Conservation (phyloP, 768 basidiomycete species). For the Antrodiella citrinella region DNA sequence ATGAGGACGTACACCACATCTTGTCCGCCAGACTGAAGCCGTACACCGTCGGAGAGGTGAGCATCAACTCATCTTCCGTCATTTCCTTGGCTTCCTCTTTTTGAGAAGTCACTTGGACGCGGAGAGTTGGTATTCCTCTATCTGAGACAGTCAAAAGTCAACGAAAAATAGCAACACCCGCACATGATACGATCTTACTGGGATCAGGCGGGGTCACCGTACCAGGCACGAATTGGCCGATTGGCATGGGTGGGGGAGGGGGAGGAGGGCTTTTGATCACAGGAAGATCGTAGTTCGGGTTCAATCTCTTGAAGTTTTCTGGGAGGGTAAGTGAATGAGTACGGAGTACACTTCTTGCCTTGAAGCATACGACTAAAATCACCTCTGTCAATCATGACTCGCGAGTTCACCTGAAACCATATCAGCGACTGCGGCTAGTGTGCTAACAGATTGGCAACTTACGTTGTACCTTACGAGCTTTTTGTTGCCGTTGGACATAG, state of each 20-base stretch:
- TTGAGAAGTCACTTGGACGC: background rate
- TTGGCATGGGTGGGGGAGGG: background rate
- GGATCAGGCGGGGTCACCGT: background rate
- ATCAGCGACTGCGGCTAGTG: background rate
- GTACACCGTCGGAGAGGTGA: conserved; percentile 47
- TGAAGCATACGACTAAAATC: conserved; percentile 4
- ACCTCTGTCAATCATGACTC: conserved; percentile 57
- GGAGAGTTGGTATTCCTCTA: conserved; percentile 8
- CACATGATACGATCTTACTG: no score
- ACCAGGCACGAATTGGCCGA: background rate
- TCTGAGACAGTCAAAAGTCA: no score
- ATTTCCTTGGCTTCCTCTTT: conserved; percentile 4
- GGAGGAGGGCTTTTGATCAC: conserved; percentile 12
- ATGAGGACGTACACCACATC: conserved; percentile 40
- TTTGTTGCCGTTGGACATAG: conserved; percentile 19
- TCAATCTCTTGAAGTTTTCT: conserved; percentile 44
- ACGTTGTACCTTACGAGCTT: conserved; percentile 41
- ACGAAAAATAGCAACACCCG: no score
- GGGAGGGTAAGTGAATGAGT: background rate
- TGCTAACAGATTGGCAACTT: conserved; percentile 2
- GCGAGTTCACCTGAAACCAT: conserved; percentile 37
- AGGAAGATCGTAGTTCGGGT: conserved; percentile 43
- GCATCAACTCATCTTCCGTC: conserved; percentile 41
- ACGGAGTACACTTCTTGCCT: background rate
- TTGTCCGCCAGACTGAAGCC: conserved; percentile 57